Evolutionary conservation across 2,329 filamentous ascomycete genomes (phyloP), one percentile per base, ranked within the genome.

Genomic region (Gremmenia infestans): DNA sequence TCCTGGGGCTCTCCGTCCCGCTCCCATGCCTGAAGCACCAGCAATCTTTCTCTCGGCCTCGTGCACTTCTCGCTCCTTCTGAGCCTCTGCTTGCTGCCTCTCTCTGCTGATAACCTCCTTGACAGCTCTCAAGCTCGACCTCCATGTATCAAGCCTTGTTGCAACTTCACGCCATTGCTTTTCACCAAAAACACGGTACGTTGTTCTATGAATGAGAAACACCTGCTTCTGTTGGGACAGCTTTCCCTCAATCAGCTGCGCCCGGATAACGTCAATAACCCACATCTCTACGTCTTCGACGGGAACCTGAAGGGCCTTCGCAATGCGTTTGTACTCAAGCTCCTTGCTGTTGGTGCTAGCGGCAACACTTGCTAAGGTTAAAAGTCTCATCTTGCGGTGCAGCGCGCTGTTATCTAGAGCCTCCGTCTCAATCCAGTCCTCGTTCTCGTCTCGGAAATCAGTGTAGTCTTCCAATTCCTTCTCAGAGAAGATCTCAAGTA

Each of bases 111-210:
- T 82, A 47, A 94, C 89, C 54, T 79, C 78, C 65, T 95, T 78
- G 17, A 99, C 91, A 64, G 83, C 85, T 70, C 84, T 81, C 67
- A 97, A 78, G 66, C 89, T 93, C 66, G 83, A 81, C 73, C 88
- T 86, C 93, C 93, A 97, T 72, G 91, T 89, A 75, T 96, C 92
- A 68, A 99, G 78, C 60, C 93, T 83, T 61, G 88, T 90, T 59
- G 91, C 89, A 53, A 99, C 87, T 78, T 99, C 93, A 66, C 89
- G 85, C 91, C 95, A 99, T 78, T 99, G 94, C 81, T 95, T 95
- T 78, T 96, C 91, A 66, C 91, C 91, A 70, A 99, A 99, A 53
- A 97, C 92, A 60, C 94, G 87, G 81, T 97, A 97, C 58, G 91
- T 96, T 67, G 91, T 91, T 72, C 94, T 86, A 80, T 99, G 94